Evolutionary conservation across 345 rosid species (phyloP).

Genomic region (Pistacia vera): DNA sequence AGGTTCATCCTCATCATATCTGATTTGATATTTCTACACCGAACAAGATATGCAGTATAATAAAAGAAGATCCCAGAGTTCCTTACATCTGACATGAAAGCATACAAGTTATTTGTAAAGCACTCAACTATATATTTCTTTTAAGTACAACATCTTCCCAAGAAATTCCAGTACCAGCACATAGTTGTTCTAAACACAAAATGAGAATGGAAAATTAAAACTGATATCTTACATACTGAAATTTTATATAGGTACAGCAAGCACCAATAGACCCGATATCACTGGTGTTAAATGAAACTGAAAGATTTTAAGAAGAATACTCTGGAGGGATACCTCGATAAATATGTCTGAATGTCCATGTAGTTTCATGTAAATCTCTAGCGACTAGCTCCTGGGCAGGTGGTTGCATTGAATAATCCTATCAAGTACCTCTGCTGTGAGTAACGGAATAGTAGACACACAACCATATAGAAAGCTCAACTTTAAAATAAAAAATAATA

Average conservation of each 20-base stretch:
- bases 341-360: constrained; percentile 66
- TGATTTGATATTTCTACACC: not conserved
- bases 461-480: not conserved
- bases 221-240: not conserved
- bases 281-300: not conserved
- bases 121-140: not conserved
- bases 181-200: not conserved
- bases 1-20: not conserved
- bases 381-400: constrained; percentile 64
- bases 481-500: not conserved
- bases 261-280: not conserved
- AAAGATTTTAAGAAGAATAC: not conserved
- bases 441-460: constrained; percentile 5
- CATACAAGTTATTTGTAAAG: not conserved
- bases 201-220: not conserved
- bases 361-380: constrained; percentile 53
- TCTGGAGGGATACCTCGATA: constrained; percentile 48
- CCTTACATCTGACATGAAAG: not conserved
- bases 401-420: constrained; percentile 68
- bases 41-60: not conserved
- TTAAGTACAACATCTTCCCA: not conserved
- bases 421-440: constrained; percentile 22
- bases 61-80: not conserved
- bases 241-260: not conserved
- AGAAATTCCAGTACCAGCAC: not conserved